phyloP scores from a whole-genome alignment of 768 basidiomycete species.

The Fomitopsis pulvina region DNA sequence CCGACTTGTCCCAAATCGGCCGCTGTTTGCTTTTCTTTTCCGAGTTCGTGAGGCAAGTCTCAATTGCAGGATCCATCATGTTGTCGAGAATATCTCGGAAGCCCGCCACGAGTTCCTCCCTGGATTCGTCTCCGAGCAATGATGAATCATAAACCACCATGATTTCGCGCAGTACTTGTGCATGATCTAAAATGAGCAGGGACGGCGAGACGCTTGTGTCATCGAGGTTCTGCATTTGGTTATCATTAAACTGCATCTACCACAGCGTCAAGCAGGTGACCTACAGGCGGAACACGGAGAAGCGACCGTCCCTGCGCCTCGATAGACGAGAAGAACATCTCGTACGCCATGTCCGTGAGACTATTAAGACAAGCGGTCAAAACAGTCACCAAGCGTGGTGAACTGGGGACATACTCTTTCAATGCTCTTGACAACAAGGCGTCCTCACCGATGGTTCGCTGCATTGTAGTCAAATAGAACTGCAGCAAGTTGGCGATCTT shows the following conservation, averaged over 20 bases:
- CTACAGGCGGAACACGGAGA: slow-evolving; percentile 45
- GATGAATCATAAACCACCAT: slow-evolving; percentile 87
- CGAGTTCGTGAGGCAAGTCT: slow-evolving; percentile 62
- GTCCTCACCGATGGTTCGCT: slow-evolving; percentile 80
- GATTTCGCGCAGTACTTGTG: slow-evolving; percentile 80
- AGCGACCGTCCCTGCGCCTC: slow-evolving; percentile 74
- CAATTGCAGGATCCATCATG: slow-evolving; percentile 78
- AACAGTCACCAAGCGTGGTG: not conserved
- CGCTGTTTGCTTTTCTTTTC: slow-evolving; percentile 54
- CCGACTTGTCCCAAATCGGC: slow-evolving; percentile 70
- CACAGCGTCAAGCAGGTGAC: slow-evolving; percentile 13
- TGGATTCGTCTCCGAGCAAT: slow-evolving; percentile 51
- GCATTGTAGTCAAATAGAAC: slow-evolving; percentile 92
- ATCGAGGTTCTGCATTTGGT: slow-evolving; percentile 44
- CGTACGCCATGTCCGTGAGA: slow-evolving; percentile 74
- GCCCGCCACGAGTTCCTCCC: slow-evolving; percentile 26
- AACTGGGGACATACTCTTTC: slow-evolving; percentile 56
- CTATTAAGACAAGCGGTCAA: slow-evolving; percentile 30
- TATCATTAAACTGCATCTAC: not conserved
- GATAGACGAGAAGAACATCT: slow-evolving; percentile 84
- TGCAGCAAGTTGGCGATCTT: slow-evolving; percentile 93
- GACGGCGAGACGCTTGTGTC: slow-evolving; percentile 73
- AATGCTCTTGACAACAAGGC: slow-evolving; percentile 73
- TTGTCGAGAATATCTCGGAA: slow-evolving; percentile 76
- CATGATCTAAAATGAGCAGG: slow-evolving; percentile 71